Evolutionary conservation across 2,329 filamentous ascomycete genomes (phyloP).

Genomic region (Penicillium sp.): DNA sequence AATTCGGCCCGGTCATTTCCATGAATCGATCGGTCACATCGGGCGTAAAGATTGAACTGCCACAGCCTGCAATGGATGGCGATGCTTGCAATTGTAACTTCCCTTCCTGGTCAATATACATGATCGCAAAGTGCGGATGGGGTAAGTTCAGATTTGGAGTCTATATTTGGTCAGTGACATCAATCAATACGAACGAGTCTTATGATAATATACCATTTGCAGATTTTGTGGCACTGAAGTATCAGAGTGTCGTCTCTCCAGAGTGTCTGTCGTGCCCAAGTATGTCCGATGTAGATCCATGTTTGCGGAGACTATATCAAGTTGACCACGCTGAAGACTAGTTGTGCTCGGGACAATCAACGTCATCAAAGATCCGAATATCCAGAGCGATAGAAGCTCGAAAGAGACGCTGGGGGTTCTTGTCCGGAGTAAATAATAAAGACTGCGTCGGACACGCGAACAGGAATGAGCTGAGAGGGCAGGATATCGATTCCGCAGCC

Average conservation of each 20-base stretch:
- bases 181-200: not conserved
- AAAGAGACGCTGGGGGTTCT: no score
- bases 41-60: conserved; percentile 31
- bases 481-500: no score
- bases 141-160: conserved; percentile 20
- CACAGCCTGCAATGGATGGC: conserved; percentile 30
- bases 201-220: conserved; percentile 14
- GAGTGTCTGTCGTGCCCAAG: conserved; percentile 8
- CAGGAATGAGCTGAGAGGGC: no score
- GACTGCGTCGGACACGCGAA: no score
- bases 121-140: conserved; percentile 35
- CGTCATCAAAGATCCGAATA: no score
- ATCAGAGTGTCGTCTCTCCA: conserved; percentile 21
- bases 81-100: conserved; percentile 30
- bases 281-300: conserved; percentile 18
- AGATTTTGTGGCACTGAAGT: conserved; percentile 12
- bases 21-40: conserved; percentile 35
- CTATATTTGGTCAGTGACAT: conserved; percentile 2
- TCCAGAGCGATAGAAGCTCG: no score
- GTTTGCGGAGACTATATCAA: not conserved
- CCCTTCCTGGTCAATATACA: conserved; percentile 35
- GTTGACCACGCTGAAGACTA: not conserved
- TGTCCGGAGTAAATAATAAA: no score
- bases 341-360: not conserved
- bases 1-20: conserved; percentile 22